A percentile compares a stretch with the other conserved stretches of the same genome.
These are phyloP conservation scores for peach (Prunus persica) DNA, from an alignment of 306 rosid species.

Conservation along the genomic window DNA sequence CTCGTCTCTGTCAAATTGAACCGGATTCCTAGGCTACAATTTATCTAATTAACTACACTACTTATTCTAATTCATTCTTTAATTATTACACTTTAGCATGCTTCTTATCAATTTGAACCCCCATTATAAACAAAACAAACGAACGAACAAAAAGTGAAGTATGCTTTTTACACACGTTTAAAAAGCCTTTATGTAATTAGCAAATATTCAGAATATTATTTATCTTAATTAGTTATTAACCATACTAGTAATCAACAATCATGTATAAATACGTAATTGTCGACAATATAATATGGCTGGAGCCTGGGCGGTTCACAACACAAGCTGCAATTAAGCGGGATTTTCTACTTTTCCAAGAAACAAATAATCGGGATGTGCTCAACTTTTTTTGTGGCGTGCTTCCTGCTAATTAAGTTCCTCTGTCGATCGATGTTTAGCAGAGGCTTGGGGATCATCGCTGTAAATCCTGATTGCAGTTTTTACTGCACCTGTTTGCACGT, in stretches of 20 bases:
- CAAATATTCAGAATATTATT: too few relatives aligned
- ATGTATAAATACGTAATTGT: neutral
- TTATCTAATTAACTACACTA: neutral
- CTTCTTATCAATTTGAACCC: neutral
- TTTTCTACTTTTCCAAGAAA: neutral
- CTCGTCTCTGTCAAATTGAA: conserved; percentile 18
- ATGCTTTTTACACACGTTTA: neutral
- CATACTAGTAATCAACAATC: neutral
- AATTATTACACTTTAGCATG: neutral
- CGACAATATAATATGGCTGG: neutral
- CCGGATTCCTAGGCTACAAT: conserved; percentile 5
- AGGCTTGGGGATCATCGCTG: neutral
- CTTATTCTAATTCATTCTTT: neutral
- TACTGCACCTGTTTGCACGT: neutral
- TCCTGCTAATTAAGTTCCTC: conserved; percentile 23
- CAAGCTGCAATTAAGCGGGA: neutral
- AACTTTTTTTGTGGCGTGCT: conserved; percentile 34
- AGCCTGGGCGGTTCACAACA: neutral
- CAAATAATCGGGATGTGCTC: conserved; percentile 10
- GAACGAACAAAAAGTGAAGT: neutral
- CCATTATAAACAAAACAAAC: neutral
- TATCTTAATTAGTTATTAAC: too few relatives aligned
- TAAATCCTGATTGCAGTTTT: neutral
- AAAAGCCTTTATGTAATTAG: neutral
- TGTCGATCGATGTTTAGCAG: conserved; percentile 7